Evolutionary conservation across 2,329 filamentous ascomycete species (phyloP).

Genomic region (Apiospora phragmitis): DNA sequence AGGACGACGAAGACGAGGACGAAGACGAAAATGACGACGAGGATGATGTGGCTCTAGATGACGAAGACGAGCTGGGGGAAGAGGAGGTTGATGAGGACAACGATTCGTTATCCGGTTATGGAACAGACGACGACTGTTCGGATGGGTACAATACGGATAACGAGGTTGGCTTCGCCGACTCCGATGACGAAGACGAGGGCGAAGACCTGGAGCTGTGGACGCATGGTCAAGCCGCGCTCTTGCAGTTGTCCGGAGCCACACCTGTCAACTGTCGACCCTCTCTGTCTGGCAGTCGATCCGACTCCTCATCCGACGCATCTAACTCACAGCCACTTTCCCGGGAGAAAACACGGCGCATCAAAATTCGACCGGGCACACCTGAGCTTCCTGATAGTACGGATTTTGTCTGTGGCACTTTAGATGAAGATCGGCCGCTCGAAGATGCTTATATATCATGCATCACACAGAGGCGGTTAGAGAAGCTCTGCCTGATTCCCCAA

Average conservation of each 20-base stretch:
- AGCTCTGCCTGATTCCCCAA: constrained; percentile 83
- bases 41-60: constrained; percentile 51
- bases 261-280: constrained; percentile 42
- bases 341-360: constrained; percentile 42
- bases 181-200: constrained; percentile 65
- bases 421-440: constrained; percentile 93
- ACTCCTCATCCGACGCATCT: constrained; percentile 56
- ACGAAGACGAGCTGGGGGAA: constrained; percentile 49
- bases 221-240: constrained; percentile 41
- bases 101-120: constrained; percentile 64
- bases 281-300: constrained; percentile 51
- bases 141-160: constrained; percentile 76
- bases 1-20: constrained; percentile 48
- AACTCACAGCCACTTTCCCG: constrained; percentile 30
- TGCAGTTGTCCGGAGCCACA: constrained; percentile 38
- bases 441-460: constrained; percentile 87
- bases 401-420: constrained; percentile 97
- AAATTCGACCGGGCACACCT: constrained; percentile 68
- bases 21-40: constrained; percentile 50
- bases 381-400: constrained; percentile 96
- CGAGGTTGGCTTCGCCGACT: constrained; percentile 67
- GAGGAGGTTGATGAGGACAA: constrained; percentile 48
- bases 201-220: constrained; percentile 68
- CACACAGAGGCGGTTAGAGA: constrained; percentile 77
- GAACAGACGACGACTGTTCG: constrained; percentile 51